Conservation (phyloP, 2,329 filamentous ascomycete genomes). For the Colletotrichum musae region DNA sequence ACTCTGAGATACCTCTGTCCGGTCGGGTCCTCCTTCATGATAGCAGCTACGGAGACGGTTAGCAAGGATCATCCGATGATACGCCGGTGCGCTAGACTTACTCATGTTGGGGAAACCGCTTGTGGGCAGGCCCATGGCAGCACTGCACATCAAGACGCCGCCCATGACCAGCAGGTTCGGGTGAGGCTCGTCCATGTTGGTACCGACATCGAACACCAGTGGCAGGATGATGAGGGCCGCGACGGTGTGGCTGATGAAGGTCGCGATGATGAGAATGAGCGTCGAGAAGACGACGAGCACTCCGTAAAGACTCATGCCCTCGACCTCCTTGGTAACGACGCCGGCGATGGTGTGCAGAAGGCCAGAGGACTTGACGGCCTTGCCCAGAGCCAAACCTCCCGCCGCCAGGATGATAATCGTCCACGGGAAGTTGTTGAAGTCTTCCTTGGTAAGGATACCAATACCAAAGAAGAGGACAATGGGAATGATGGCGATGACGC, state of each 20-base stretch:
- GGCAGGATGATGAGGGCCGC: constrained; percentile 95
- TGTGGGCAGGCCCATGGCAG: constrained; percentile 97
- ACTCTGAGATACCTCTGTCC: constrained; percentile 93
- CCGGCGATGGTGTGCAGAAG: constrained; percentile 89
- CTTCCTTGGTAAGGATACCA: constrained; percentile 96
- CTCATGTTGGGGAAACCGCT: constrained; percentile 99
- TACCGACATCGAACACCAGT: constrained; percentile 88
- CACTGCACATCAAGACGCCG: constrained; percentile 94
- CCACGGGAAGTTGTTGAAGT: constrained; percentile 99
- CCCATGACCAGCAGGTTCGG: constrained; percentile 97
- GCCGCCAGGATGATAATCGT: constrained; percentile 99
- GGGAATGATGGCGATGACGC: constrained; percentile 95
- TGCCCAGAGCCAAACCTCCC: constrained; percentile 91
- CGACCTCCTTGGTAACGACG: constrained; percentile 80
- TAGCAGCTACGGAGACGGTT: constrained; percentile 76
- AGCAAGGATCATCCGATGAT: neutral
- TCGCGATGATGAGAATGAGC: constrained; percentile 92
- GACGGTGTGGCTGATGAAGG: constrained; percentile 98
- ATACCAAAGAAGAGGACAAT: constrained; percentile 97
- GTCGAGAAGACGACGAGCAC: constrained; percentile 88
- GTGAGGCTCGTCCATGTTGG: constrained; percentile 88
- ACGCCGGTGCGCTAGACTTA: constrained; percentile 63
- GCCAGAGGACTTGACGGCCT: constrained; percentile 93
- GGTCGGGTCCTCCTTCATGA: constrained; percentile 98
- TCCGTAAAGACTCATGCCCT: constrained; percentile 86